These are phyloP conservation scores for Clonostachys rhizophaga DNA, from an alignment of 2,329 filamentous ascomycete genomes.

Conservation along the genomic window DNA sequence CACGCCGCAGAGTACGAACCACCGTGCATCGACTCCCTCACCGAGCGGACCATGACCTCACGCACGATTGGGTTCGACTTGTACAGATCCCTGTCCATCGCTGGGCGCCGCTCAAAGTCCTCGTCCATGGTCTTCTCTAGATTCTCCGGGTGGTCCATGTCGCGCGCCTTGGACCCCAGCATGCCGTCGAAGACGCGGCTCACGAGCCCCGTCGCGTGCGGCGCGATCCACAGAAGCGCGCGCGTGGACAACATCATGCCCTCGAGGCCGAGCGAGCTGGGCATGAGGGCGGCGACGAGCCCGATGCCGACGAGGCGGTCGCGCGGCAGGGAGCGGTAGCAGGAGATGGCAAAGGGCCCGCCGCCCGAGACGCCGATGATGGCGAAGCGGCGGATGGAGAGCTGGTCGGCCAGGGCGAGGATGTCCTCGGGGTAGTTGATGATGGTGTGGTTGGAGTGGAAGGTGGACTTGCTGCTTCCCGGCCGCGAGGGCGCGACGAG, in stretches of 20 bases:
- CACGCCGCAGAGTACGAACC: neutral
- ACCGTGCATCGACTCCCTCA: slow-evolving; percentile 5
- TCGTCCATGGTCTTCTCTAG: neutral
- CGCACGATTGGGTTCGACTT: slow-evolving; percentile 1
- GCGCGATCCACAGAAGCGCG: slow-evolving; percentile 4
- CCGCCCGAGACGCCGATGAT: slow-evolving; percentile 20
- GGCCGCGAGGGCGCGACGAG: slow-evolving; percentile 26
- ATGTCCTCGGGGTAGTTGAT: slow-evolving; percentile 19
- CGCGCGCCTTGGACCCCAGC: slow-evolving; percentile 4
- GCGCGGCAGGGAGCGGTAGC: slow-evolving; percentile 8
- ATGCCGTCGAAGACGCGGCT: neutral
- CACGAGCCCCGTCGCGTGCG: slow-evolving; percentile 2
- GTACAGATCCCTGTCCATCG: slow-evolving; percentile 4
- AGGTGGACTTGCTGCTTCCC: slow-evolving; percentile 25
- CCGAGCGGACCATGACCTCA: neutral
- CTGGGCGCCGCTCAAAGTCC: neutral
- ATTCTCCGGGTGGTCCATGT: slow-evolving; percentile 5
- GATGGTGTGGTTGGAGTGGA: slow-evolving; percentile 14
- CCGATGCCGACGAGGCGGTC: slow-evolving; percentile 3
- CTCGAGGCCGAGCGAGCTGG: slow-evolving; percentile 3
- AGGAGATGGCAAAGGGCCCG: slow-evolving; percentile 19
- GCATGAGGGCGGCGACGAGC: slow-evolving; percentile 9
- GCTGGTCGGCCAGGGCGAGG: slow-evolving; percentile 14
- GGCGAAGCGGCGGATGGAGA: slow-evolving; percentile 10
- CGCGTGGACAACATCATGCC: slow-evolving; percentile 7